Conservation (phyloP, 352 stramenopile species). For the Thalassiosira sp. region DNA sequence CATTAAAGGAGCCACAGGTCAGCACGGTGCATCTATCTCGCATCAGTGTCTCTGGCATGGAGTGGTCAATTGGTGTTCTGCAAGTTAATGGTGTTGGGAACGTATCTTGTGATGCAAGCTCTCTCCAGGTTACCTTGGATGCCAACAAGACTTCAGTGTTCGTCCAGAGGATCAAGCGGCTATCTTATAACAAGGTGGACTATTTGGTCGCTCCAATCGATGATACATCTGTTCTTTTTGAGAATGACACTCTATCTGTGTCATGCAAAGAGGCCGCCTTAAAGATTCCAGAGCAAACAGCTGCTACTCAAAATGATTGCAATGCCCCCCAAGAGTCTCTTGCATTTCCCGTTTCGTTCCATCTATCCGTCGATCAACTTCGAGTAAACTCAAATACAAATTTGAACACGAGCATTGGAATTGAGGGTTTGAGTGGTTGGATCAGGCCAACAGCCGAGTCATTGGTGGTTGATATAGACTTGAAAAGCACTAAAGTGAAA, state of each 20-base stretch:
- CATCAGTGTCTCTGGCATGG: not conserved
- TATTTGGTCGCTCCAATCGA: constrained; percentile 1
- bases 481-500: not conserved
- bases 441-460: not conserved
- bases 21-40: not conserved
- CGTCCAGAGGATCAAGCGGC: not conserved
- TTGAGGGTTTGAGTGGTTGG: not conserved
- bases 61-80: not conserved
- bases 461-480: not conserved
- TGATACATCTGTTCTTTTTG: not conserved
- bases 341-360: not conserved
- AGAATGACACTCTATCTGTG: not conserved
- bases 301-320: not conserved
- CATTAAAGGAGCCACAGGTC: not conserved
- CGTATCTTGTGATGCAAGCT: constrained; percentile 1
- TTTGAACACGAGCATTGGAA: not conserved
- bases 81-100: not conserved
- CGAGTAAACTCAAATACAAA: not conserved
- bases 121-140: not conserved
- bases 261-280: not conserved
- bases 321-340: not conserved
- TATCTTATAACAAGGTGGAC: constrained; percentile 1
- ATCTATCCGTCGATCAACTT: not conserved
- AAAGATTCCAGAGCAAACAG: not conserved
- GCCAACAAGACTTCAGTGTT: not conserved